Evolutionary conservation across 352 stramenopile genomes (phyloP).

Genomic region (Sclerospora graminicola): DNA sequence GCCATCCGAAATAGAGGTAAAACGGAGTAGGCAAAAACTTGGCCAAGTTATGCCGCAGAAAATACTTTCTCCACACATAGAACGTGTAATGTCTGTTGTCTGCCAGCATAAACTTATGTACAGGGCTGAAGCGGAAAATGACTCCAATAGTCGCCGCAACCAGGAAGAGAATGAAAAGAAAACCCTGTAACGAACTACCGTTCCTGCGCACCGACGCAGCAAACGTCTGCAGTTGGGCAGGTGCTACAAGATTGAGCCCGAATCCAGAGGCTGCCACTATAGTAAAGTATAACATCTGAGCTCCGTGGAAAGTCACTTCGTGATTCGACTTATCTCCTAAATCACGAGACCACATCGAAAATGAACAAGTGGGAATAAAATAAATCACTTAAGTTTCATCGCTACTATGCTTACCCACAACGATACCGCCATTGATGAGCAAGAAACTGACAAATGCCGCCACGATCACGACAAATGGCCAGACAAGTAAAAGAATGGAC

Average conservation of each 20-base stretch:
- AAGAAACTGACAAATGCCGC: constrained; percentile 49
- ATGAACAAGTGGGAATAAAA: not conserved
- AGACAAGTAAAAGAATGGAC: constrained; percentile 46
- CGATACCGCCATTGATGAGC: constrained; percentile 65
- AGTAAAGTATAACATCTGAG: constrained; percentile 73
- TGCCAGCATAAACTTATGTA: constrained; percentile 86
- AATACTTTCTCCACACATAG: constrained; percentile 87
- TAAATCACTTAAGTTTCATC: not conserved
- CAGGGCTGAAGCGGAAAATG: constrained; percentile 59
- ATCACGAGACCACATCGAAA: not conserved
- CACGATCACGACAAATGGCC: constrained; percentile 59
- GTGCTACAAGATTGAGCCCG: constrained; percentile 31
- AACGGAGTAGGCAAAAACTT: constrained; percentile 52
- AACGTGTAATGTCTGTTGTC: constrained; percentile 92
- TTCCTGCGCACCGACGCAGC: constrained; percentile 24
- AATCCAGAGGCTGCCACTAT: constrained; percentile 54
- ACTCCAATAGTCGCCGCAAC: constrained; percentile 16
- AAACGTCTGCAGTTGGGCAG: constrained; percentile 27
- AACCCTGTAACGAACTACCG: constrained; percentile 17
- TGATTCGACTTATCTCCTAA: constrained; percentile 81
- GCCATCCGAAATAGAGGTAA: constrained; percentile 62
- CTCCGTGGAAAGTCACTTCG: constrained; percentile 56
- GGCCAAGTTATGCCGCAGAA: constrained; percentile 52
- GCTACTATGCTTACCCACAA: constrained; percentile 42
- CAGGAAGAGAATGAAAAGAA: constrained; percentile 22